Evolutionary conservation across 352 stramenopile species (phyloP).

Genomic region (Pythium diclinum): DNA sequence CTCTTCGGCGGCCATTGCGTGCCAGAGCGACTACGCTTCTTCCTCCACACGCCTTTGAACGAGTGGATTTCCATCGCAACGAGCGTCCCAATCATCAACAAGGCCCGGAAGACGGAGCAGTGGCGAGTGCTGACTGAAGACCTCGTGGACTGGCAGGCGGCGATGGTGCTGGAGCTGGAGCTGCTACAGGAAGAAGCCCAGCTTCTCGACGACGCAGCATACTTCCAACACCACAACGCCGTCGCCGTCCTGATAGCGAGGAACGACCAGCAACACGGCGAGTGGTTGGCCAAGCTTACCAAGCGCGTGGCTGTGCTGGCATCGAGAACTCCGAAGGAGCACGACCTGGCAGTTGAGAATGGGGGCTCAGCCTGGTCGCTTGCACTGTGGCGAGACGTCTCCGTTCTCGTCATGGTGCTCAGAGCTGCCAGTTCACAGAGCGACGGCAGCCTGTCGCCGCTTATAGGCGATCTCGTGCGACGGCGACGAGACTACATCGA

Average conservation of each 20-base stretch:
- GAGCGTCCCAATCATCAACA: neutral
- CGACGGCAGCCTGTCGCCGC: slow-evolving; percentile 18
- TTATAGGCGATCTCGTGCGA: slow-evolving; percentile 25
- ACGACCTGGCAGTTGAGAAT: slow-evolving; percentile 2
- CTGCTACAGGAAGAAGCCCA: slow-evolving; percentile 32
- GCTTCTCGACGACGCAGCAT: slow-evolving; percentile 21
- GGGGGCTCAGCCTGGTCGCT: slow-evolving; percentile 33
- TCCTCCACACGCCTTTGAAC: slow-evolving; percentile 18
- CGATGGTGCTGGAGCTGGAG: slow-evolving; percentile 48
- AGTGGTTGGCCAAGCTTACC: slow-evolving; percentile 34
- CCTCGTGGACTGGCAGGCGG: slow-evolving; percentile 44
- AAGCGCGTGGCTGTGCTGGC: slow-evolving; percentile 42
- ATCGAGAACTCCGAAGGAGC: slow-evolving; percentile 19
- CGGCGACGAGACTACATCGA: slow-evolving; percentile 46
- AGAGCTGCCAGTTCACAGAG: slow-evolving; percentile 13
- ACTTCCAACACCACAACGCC: slow-evolving; percentile 27
- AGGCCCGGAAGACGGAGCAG: neutral
- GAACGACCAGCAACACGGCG: neutral
- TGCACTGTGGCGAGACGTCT: slow-evolving; percentile 46
- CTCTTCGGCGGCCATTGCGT: slow-evolving; percentile 30
- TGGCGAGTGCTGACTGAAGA: slow-evolving; percentile 30
- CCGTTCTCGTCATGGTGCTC: slow-evolving; percentile 39
- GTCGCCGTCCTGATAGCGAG: slow-evolving; percentile 25
- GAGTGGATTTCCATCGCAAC: slow-evolving; percentile 10
- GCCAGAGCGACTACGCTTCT: slow-evolving; percentile 26